Conservation (phyloP, 164 flowering plant genomes). For the Dillenia turbinata region DNA sequence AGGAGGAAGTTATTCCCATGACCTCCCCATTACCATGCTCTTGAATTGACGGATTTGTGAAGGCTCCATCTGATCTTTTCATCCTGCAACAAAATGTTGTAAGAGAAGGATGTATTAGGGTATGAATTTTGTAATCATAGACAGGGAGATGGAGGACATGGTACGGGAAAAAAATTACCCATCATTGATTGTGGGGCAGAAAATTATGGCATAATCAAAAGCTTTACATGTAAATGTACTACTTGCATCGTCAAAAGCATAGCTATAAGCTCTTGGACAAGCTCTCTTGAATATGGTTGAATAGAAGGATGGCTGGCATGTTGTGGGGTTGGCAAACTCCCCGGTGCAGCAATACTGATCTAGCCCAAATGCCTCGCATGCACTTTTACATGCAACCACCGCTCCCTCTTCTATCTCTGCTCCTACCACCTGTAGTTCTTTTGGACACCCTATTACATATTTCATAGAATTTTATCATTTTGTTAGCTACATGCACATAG, state of each 20-base stretch:
- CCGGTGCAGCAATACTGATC: conserved; percentile 88
- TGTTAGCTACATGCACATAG: not conserved
- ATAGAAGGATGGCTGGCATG: conserved; percentile 67
- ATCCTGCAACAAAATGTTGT: conserved; percentile 12
- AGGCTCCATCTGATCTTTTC: conserved; percentile 7
- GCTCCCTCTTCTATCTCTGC: conserved; percentile 26
- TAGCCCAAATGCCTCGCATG: conserved; percentile 73
- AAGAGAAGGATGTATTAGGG: not conserved
- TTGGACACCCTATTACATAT: conserved; percentile 56
- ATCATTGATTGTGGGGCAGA: conserved; percentile 47
- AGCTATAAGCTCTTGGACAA: conserved; percentile 83
- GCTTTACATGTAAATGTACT: conserved; percentile 91
- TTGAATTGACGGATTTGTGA: conserved; percentile 5
- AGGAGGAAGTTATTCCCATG: conserved; percentile 16
- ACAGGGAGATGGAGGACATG: not conserved
- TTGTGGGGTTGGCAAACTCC: conserved; percentile 59
- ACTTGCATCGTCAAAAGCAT: conserved; percentile 79
- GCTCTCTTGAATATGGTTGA: conserved; percentile 70
- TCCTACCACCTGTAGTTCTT: conserved; percentile 68
- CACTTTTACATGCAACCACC: conserved; percentile 79
- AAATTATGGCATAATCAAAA: conserved; percentile 48
- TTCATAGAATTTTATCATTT: not conserved
- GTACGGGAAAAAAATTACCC: conserved; percentile 25
- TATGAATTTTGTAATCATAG: not conserved
- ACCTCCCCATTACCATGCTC: conserved; percentile 16